A percentile compares a stretch with the other conserved stretches of the same genome.
These are phyloP conservation scores for Xylaria polymorpha DNA, from an alignment of 2,329 filamentous ascomycete genomes.

Conservation along the genomic window DNA sequence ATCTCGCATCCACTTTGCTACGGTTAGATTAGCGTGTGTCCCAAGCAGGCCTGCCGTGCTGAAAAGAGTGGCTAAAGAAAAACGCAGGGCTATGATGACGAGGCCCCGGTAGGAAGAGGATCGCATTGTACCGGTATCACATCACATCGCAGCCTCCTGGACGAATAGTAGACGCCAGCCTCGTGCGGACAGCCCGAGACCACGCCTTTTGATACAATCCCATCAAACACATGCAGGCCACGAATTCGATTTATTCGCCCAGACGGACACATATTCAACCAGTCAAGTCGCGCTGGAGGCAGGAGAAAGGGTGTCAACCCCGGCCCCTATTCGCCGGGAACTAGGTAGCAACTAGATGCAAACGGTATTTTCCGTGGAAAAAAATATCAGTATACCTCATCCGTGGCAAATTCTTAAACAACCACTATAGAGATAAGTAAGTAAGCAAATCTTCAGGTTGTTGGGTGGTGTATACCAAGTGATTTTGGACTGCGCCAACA, in stretches of 20 bases:
- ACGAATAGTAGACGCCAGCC: slow-evolving; percentile 2
- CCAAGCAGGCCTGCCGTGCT: slow-evolving; percentile 9
- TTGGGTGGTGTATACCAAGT: not conserved
- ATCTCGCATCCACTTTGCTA: slow-evolving; percentile 8
- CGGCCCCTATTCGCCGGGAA: not conserved
- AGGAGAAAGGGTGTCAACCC: not conserved
- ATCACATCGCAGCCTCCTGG: slow-evolving; percentile 7
- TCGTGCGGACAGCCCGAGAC: slow-evolving; percentile 24
- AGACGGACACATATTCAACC: not conserved
- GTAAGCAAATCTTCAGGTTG: not conserved
- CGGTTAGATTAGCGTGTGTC: not conserved
- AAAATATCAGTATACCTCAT: not conserved
- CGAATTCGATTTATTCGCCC: not conserved
- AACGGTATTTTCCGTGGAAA: not conserved
- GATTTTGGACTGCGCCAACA: not conserved
- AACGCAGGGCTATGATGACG: not conserved
- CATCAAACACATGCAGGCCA: not conserved
- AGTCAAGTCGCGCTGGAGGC: not conserved
- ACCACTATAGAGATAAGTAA: not conserved
- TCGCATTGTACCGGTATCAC: not conserved
- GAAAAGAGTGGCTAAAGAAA: slow-evolving; percentile 24
- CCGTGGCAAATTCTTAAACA: not conserved
- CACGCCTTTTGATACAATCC: not conserved
- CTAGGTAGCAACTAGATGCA: no score
- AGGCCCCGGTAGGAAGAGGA: not conserved